phyloP scores from a whole-genome alignment of 2,329 filamentous ascomycete genomes.

The Sarocladium kiliense region DNA sequence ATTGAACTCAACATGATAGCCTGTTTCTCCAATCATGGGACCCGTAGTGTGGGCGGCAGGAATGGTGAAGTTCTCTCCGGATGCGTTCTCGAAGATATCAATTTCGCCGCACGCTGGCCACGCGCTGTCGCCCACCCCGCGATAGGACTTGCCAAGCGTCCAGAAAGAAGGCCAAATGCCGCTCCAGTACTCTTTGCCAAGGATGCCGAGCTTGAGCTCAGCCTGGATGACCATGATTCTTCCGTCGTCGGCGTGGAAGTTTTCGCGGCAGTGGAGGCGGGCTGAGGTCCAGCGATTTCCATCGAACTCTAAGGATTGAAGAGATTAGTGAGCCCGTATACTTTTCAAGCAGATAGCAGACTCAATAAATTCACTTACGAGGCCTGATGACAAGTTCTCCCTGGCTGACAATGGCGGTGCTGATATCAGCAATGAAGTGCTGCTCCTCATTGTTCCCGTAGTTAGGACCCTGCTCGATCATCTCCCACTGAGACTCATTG shows the following conservation, averaged over 20 bases:
- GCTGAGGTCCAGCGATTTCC: background rate
- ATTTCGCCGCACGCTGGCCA: background rate
- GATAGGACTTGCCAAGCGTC: background rate
- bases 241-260: background rate
- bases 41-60: background rate
- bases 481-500: background rate
- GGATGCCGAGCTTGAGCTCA: background rate
- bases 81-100: background rate
- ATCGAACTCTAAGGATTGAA: background rate
- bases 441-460: background rate
- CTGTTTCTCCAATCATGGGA: background rate
- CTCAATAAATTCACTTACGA: background rate
- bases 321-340: background rate
- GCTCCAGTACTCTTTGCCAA: background rate
- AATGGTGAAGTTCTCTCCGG: background rate
- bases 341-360: background rate
- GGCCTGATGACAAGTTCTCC: background rate
- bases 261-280: background rate
- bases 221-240: background rate
- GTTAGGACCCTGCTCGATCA: background rate
- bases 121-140: background rate
- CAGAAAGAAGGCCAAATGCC: background rate
- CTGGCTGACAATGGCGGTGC: background rate
- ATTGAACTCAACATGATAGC: background rate
- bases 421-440: background rate